phyloP scores from a whole-genome alignment of 345 rosid species.

The Dipteronia sinensis region DNA sequence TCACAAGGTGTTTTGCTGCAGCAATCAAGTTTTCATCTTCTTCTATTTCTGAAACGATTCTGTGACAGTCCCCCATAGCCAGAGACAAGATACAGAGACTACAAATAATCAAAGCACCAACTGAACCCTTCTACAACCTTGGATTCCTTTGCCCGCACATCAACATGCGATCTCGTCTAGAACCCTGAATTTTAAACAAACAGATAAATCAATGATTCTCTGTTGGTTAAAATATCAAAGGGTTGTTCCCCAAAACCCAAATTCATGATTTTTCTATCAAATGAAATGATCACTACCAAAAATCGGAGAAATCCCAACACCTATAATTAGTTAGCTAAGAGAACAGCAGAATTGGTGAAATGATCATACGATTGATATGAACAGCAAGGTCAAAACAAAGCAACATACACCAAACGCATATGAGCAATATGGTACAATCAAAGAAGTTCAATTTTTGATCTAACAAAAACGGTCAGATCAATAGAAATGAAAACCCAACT shows the following conservation, averaged over 20 bases:
- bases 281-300: neutral
- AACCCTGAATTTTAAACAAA: slow-evolving; percentile 9
- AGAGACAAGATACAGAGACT: slow-evolving; percentile 18
- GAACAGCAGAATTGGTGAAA: neutral
- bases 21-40: slow-evolving; percentile 67
- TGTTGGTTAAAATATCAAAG: slow-evolving; percentile 11
- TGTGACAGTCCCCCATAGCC: slow-evolving; percentile 52
- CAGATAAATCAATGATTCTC: neutral
- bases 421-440: neutral
- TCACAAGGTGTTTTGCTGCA: slow-evolving; percentile 58
- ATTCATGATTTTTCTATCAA: slow-evolving; percentile 14
- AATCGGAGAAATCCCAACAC: slow-evolving; percentile 6
- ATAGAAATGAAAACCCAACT: neutral
- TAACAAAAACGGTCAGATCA: neutral
- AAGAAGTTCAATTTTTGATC: neutral
- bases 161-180: neutral
- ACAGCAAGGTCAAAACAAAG: neutral
- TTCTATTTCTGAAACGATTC: slow-evolving; percentile 31
- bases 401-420: neutral
- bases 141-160: neutral
- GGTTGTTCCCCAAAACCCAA: slow-evolving; percentile 7
- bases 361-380: neutral
- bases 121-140: neutral
- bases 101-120: neutral
- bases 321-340: neutral